These are phyloP conservation scores for Atkinsonella texensis DNA, from an alignment of 2,329 filamentous ascomycete species.

Conservation along the genomic window DNA sequence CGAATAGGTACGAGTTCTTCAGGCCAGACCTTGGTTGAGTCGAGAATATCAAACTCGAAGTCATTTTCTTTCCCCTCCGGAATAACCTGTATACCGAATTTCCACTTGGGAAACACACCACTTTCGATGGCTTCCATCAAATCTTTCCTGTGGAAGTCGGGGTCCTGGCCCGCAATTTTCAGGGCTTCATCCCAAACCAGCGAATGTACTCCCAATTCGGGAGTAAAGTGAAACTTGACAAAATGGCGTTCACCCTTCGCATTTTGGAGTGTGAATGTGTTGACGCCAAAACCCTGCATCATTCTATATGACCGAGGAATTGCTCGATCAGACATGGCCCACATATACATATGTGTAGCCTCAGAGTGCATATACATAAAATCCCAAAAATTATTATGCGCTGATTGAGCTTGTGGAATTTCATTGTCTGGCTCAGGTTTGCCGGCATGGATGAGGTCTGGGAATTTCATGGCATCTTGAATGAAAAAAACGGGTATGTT, in stretches of 20 bases:
- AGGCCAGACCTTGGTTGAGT: slow-evolving; percentile 79
- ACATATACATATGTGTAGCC: slow-evolving; percentile 68
- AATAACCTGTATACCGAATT: slow-evolving; percentile 70
- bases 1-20: slow-evolving; percentile 64
- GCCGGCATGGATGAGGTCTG: slow-evolving; percentile 48
- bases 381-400: slow-evolving; percentile 71
- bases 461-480: slow-evolving; percentile 64
- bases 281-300: slow-evolving; percentile 81
- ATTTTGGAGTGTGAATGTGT: slow-evolving; percentile 62
- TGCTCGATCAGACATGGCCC: slow-evolving; percentile 62
- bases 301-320: slow-evolving; percentile 68
- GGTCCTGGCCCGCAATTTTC: slow-evolving; percentile 62
- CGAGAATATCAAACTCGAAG: slow-evolving; percentile 77
- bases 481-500: slow-evolving; percentile 21
- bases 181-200: slow-evolving; percentile 71
- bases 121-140: slow-evolving; percentile 61
- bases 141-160: slow-evolving; percentile 73
- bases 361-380: slow-evolving; percentile 53
- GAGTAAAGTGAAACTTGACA: slow-evolving; percentile 69
- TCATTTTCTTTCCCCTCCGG: slow-evolving; percentile 59
- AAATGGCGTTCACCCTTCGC: slow-evolving; percentile 56
- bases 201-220: slow-evolving; percentile 62
- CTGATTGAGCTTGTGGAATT: slow-evolving; percentile 57
- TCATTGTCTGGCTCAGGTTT: slow-evolving; percentile 47
- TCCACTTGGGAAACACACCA: slow-evolving; percentile 63